Conservation (phyloP, 495 filamentous ascomycete species). For the Podospora pseudoanserina region DNA sequence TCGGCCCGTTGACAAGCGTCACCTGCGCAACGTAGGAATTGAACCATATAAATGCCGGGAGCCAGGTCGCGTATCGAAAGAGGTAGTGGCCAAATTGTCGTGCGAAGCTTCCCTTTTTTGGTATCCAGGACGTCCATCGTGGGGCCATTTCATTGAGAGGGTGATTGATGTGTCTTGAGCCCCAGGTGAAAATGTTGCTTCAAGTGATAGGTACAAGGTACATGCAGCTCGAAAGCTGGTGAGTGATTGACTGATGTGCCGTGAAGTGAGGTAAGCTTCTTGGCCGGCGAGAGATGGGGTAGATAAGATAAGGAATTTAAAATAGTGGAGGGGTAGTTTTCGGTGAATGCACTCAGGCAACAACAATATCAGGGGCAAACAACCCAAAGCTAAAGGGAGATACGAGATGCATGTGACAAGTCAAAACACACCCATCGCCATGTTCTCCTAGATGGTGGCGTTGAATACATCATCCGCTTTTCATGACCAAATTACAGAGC, state of each 20-base stretch:
- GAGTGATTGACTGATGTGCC: no score
- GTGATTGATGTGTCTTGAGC: not conserved
- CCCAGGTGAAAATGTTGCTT: not conserved
- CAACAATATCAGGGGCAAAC: not conserved
- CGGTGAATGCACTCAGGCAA: not conserved
- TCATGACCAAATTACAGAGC: no score
- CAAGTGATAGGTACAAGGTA: not conserved
- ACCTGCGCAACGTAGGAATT: conserved; percentile 58
- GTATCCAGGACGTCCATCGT: not conserved
- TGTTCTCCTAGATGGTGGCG: no score
- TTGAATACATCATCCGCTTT: no score
- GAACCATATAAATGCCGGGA: conserved; percentile 64
- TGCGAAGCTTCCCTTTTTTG: conserved; percentile 27
- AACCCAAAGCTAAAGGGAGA: no score
- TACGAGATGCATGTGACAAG: not conserved
- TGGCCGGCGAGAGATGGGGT: not conserved
- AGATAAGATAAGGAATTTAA: conserved; percentile 1
- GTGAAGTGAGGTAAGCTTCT: not conserved
- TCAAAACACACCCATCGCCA: no score
- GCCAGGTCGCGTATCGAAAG: conserved; percentile 54
- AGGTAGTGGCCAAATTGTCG: conserved; percentile 43
- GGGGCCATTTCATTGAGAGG: conserved; percentile 10
- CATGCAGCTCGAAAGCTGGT: not conserved
- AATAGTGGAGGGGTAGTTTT: not conserved
- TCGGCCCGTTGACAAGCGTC: conserved; percentile 61